Evolutionary conservation across 345 rosid species (phyloP), one percentile per base, ranked within the genome.

Genomic region (Eucalyptus rudis): DNA sequence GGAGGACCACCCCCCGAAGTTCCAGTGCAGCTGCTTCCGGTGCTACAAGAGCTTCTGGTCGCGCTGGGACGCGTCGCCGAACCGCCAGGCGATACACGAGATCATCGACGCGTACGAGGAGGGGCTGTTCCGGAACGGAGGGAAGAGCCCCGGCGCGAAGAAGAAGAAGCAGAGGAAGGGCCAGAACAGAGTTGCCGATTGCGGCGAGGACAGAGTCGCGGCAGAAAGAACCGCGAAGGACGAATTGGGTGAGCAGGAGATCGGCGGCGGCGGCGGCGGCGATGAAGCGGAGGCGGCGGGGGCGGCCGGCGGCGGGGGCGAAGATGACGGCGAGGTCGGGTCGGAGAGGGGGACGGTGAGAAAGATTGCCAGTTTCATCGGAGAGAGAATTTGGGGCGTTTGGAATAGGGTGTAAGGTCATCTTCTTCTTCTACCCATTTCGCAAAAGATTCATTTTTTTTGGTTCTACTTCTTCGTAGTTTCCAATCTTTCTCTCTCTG

Each of bases 11-110:
- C 81, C 45, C 20, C 91, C 91, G 58, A 7, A 49, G 59, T 94
- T 94, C 88, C 88, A 87, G 19, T 94, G 94, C 89, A 71, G 52
- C 86, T 94, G 94, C 89, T 94, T 94, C 76, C 45, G 90, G 79
- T 94, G 95, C 85, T 94, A 94, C 90, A 89, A 54, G 76, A 92
- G 90, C 66, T 94, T 86, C 84, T 94, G 94, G 95, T 92, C 88
- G 10, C 86, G 92, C 40, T 92, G 93, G 95, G 93, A 94, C 88
- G 49, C 49, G 76, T 92, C 94, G 17, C 92, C 93, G 4, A 92
- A 91, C 89, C 93, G 92, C 76, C 88, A 94, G 51, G 68, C 89
- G 44, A 92, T 94, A 51, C 91, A 94, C 43, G 93, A 94, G 86
- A 90, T 91, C 64, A 90, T 94, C 59, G 95, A 94, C 76, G 93